A percentile compares a stretch with the other conserved stretches of the same genome.
phyloP scores from a whole-genome alignment of 345 rosid species.

The Linum usitatissimum region DNA sequence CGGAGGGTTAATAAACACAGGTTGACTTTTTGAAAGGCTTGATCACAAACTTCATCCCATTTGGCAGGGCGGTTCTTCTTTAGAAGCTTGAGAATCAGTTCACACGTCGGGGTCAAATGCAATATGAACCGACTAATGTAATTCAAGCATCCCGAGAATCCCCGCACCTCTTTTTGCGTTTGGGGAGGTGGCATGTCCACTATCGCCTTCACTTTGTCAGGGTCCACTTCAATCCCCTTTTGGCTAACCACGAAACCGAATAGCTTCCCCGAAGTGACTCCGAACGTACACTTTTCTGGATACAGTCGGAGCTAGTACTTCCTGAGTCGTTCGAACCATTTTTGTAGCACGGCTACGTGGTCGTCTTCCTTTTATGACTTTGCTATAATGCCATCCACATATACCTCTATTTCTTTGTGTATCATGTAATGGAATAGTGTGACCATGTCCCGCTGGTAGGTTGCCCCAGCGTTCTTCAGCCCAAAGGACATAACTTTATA shows the following conservation, averaged over 20 bases:
- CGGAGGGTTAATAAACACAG: too few relatives aligned
- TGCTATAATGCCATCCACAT: slow-evolving; percentile 6
- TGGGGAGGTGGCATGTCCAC: background rate
- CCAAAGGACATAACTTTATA: too few relatives aligned
- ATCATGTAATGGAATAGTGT: background rate
- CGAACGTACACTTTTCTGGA: slow-evolving; percentile 1
- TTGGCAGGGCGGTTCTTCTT: background rate
- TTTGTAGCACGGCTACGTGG: background rate
- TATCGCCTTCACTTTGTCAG: background rate
- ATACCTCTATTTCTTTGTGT: slow-evolving; percentile 7
- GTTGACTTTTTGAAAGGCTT: background rate
- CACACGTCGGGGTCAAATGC: too few relatives aligned
- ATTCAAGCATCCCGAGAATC: background rate
- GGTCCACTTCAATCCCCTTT: slow-evolving; percentile 6
- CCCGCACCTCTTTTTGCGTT: background rate
- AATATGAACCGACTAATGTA: too few relatives aligned
- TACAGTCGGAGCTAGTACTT: background rate
- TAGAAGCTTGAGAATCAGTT: background rate
- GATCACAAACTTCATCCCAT: background rate
- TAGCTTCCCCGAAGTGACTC: slow-evolving; percentile 3
- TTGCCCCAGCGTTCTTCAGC: too few relatives aligned
- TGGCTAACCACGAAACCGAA: background rate
- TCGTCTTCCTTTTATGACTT: background rate
- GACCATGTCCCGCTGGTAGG: background rate
- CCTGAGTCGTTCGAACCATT: background rate